A percentile compares a stretch with the other conserved stretches of the same genome.
Conservation (phyloP, 208 protist genomes). For the Wallacemonas rigidus region DNA sequence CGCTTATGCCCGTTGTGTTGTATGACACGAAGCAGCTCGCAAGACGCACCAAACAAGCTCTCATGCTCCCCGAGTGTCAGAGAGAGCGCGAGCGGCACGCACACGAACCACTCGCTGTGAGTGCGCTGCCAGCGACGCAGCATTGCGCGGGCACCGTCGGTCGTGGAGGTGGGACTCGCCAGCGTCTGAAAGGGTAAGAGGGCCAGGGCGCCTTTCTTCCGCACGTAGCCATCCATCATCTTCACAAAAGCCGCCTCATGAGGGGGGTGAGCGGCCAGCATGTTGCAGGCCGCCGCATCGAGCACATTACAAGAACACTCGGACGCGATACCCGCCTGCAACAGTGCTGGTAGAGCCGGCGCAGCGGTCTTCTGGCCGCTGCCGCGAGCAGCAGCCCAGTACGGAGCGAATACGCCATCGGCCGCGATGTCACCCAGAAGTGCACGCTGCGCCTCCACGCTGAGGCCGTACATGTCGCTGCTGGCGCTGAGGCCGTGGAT, state of each 20-base stretch:
- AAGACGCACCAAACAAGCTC: constrained; percentile 5
- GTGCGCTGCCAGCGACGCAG: constrained; percentile 40
- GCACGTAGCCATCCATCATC: constrained; percentile 79
- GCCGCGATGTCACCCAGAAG: background rate
- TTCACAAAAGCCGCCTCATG: constrained; percentile 61
- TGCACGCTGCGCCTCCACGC: background rate
- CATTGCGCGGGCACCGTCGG: constrained; percentile 25
- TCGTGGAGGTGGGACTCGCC: constrained; percentile 20
- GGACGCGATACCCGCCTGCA: constrained; percentile 13
- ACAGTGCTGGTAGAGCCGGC: background rate
- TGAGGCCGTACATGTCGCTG: background rate
- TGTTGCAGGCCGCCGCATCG: constrained; percentile 36
- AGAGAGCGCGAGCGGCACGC: constrained; percentile 65
- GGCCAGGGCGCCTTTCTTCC: constrained; percentile 52
- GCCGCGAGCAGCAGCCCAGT: background rate
- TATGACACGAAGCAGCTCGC: constrained; percentile 55
- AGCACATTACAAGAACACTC: constrained; percentile 73
- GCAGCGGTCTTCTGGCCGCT: background rate
- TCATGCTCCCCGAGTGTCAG: constrained; percentile 42
- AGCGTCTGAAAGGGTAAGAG: constrained; percentile 63
- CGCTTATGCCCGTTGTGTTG: constrained; percentile 38
- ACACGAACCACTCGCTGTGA: constrained; percentile 48
- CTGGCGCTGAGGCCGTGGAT: background rate
- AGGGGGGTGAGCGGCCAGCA: constrained; percentile 31
- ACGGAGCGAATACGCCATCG: background rate